Evolutionary conservation across 345 rosid species (phyloP).

Genomic region (Salix suchowensis): DNA sequence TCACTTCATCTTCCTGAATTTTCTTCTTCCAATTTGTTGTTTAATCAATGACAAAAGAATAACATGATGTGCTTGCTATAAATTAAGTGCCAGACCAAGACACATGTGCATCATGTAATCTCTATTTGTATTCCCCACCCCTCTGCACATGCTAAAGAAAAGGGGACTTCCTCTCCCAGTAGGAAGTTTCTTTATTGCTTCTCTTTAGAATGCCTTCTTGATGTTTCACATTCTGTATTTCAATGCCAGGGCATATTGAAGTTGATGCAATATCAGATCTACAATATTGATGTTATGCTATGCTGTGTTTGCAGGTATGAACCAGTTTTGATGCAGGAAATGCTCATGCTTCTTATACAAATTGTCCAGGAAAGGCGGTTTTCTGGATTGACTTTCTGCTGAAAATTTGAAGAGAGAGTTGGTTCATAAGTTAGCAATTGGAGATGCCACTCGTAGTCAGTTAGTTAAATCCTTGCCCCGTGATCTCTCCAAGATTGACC

Average conservation of each 20-base stretch:
- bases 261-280: background rate
- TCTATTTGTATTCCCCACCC: background rate
- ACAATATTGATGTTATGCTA: constrained; percentile 10
- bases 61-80: background rate
- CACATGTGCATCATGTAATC: background rate
- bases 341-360: constrained; percentile 84
- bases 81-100: background rate
- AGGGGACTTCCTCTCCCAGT: background rate
- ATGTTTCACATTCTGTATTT: background rate
- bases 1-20: background rate
- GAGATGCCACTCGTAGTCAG: constrained; percentile 93
- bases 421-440: constrained; percentile 74
- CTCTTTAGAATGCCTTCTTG: background rate
- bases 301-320: constrained; percentile 59
- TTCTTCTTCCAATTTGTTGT: background rate
- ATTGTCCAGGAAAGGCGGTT: constrained; percentile 87
- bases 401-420: constrained; percentile 88
- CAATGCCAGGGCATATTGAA: background rate
- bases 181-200: background rate
- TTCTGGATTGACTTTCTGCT: constrained; percentile 62
- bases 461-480: constrained; percentile 74
- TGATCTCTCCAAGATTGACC: constrained; percentile 71
- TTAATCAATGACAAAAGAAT: background rate
- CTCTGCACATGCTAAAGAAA: no score
- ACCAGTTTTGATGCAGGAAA: constrained; percentile 73